Evolutionary conservation across 164 flowering plant species (phyloP).

Genomic region (Saururus chinensis): DNA sequence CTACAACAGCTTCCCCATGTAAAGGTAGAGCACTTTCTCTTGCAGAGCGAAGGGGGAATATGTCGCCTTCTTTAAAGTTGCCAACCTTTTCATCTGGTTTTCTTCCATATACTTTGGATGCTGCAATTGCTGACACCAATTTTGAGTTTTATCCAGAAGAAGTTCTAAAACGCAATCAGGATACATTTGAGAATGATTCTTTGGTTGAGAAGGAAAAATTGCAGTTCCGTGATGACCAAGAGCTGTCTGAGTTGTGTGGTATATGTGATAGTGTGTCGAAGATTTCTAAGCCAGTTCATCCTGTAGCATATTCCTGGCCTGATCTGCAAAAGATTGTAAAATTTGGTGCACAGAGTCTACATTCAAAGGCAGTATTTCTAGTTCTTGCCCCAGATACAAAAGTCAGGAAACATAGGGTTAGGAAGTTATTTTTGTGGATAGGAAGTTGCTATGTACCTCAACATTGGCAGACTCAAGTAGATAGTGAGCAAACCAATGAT

Average conservation of each 20-base stretch:
- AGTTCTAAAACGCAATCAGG: constrained; percentile 9
- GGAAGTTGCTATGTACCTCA: constrained; percentile 21
- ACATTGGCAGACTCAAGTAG: constrained; percentile 10
- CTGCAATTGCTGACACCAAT: constrained; percentile 12
- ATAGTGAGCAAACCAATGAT: not conserved
- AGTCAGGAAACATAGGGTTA: constrained; percentile 9
- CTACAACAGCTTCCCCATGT: constrained; percentile 18
- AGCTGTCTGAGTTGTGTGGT: constrained; percentile 3
- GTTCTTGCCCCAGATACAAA: constrained; percentile 16
- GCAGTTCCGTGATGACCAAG: not conserved
- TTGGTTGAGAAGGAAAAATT: not conserved
- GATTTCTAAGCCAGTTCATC: constrained; percentile 6
- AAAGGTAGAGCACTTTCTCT: constrained; percentile 39
- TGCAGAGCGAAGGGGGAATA: constrained; percentile 66
- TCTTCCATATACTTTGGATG: constrained; percentile 20
- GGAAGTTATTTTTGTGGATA: constrained; percentile 33
- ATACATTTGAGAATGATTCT: constrained; percentile 8
- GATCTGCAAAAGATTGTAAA: constrained; percentile 26
- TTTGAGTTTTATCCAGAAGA: constrained; percentile 13
- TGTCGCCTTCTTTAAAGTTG: constrained; percentile 42
- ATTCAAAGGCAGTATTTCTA: constrained; percentile 34
- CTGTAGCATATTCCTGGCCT: constrained; percentile 33
- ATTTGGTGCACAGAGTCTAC: constrained; percentile 16
- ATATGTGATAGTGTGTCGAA: constrained; percentile 2
- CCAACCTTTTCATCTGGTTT: constrained; percentile 34